Evolutionary conservation across 305 asterid species (phyloP).

Genomic region (Euphrasia arctica): DNA sequence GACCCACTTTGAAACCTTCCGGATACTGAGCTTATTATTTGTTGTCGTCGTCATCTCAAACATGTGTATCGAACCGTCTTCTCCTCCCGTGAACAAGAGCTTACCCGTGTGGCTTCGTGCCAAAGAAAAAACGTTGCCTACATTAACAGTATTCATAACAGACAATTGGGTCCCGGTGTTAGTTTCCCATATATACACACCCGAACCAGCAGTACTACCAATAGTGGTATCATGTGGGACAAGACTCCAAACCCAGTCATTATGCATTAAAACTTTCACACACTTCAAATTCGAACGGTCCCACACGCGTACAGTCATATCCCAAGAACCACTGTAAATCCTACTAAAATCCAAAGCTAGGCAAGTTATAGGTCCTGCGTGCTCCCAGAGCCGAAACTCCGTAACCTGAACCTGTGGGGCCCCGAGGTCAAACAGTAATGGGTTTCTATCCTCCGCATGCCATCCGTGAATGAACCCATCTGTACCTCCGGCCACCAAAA

Average conservation of each 20-base stretch:
- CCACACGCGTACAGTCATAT: constrained; percentile 86
- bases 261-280: constrained; percentile 63
- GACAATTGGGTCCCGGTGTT: constrained; percentile 43
- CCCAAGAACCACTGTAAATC: constrained; percentile 97
- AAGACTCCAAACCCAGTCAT: constrained; percentile 96
- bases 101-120: constrained; percentile 86
- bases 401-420: constrained; percentile 45
- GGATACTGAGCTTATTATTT: constrained; percentile 31
- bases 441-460: constrained; percentile 73
- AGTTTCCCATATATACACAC: constrained; percentile 75
- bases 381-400: constrained; percentile 87
- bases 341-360: constrained; percentile 69
- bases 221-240: constrained; percentile 72
- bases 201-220: constrained; percentile 80
- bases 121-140: constrained; percentile 60
- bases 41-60: constrained; percentile 54
- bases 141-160: constrained; percentile 44
- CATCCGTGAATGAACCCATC: constrained; percentile 93
- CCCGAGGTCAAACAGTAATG: constrained; percentile 70
- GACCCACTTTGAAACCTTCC: constrained; percentile 70
- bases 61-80: constrained; percentile 91
- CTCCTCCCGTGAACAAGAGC: constrained; percentile 87
- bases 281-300: constrained; percentile 70
- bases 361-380: constrained; percentile 87
- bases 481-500: constrained; percentile 89